phyloP scores from a whole-genome alignment of 352 stramenopile genomes.

The Phytophthora sansomeana region DNA sequence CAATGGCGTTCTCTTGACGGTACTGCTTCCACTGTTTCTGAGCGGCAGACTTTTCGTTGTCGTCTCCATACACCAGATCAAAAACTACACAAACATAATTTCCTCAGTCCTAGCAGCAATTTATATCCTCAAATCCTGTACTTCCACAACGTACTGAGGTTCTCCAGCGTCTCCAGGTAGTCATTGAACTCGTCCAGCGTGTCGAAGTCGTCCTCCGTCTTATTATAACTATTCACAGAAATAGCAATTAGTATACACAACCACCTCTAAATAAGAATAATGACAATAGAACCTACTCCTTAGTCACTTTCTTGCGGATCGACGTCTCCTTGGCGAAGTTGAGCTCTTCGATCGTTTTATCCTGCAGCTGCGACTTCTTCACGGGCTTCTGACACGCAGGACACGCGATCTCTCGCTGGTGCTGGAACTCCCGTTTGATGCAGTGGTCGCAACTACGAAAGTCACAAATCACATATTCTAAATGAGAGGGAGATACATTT shows the following conservation, averaged over 20 bases:
- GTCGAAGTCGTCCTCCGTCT: conserved; percentile 88
- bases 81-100: conserved; percentile 65
- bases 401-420: conserved; percentile 88
- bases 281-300: conserved; percentile 55
- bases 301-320: conserved; percentile 88
- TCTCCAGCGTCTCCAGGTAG: conserved; percentile 87
- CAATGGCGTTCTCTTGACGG: conserved; percentile 80
- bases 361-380: conserved; percentile 91
- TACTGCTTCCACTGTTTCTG: conserved; percentile 91
- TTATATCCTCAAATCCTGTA: neutral
- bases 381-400: conserved; percentile 81
- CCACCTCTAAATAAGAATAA: conserved; percentile 22
- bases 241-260: neutral
- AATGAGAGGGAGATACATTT: conserved; percentile 4
- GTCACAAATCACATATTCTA: conserved; percentile 6
- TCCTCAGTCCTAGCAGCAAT: conserved; percentile 7
- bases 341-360: conserved; percentile 91
- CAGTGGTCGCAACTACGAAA: conserved; percentile 90
- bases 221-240: conserved; percentile 75
- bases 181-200: conserved; percentile 90
- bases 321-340: conserved; percentile 90
- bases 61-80: conserved; percentile 83
- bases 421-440: conserved; percentile 90
- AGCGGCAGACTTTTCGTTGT: conserved; percentile 69
- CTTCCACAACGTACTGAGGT: conserved; percentile 64